Evolutionary conservation across 2,329 filamentous ascomycete genomes (phyloP).

Genomic region (Aspergillus sp.): DNA sequence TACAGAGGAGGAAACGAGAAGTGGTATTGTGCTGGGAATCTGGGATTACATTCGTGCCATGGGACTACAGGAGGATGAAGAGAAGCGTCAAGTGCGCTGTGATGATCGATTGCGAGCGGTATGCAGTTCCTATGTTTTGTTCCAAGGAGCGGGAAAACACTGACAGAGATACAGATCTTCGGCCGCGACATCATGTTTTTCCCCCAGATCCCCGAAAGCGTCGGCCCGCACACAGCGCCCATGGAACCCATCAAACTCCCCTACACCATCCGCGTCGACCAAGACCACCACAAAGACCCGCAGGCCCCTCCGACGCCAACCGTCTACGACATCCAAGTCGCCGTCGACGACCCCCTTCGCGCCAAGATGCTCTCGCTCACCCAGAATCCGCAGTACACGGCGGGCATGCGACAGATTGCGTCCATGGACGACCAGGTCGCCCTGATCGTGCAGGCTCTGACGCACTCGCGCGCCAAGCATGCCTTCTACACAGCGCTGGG

Average conservation of each 20-base stretch:
- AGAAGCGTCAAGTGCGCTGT: constrained; percentile 85
- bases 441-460: constrained; percentile 70
- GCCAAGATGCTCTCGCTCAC: constrained; percentile 57
- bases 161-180: constrained; percentile 51
- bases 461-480: constrained; percentile 81
- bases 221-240: constrained; percentile 67
- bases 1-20: constrained; percentile 74
- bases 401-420: constrained; percentile 67
- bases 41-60: constrained; percentile 91
- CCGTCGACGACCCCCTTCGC: constrained; percentile 73
- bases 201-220: constrained; percentile 72
- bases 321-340: constrained; percentile 81
- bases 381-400: constrained; percentile 60
- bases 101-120: constrained; percentile 75
- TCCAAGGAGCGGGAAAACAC: neutral
- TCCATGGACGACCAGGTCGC: constrained; percentile 78
- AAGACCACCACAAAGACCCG: constrained; percentile 61
- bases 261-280: constrained; percentile 91
- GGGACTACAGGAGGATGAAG: constrained; percentile 85
- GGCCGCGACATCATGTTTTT: constrained; percentile 71
- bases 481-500: constrained; percentile 73
- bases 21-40: constrained; percentile 79
- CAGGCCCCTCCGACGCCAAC: constrained; percentile 55
- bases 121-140: constrained; percentile 23
- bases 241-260: constrained; percentile 73